Evolutionary conservation across 768 basidiomycete species (phyloP).

Genomic region (Leccinum boreale): DNA sequence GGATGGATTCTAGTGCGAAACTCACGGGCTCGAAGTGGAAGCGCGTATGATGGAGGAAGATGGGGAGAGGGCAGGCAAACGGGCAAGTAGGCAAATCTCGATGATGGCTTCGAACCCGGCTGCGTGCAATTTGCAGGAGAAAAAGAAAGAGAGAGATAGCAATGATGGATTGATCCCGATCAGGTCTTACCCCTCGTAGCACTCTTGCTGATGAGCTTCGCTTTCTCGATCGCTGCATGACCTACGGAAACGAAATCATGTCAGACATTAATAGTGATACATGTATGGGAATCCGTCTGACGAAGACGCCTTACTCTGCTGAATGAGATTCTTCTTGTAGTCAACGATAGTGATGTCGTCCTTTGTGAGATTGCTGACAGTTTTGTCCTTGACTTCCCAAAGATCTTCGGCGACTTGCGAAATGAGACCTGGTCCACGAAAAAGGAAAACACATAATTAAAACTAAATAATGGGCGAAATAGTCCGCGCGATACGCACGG

Average conservation of each 20-base stretch:
- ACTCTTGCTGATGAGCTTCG: constrained; percentile 87
- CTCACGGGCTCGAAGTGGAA: background rate
- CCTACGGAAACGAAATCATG: constrained; percentile 39
- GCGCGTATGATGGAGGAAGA: background rate
- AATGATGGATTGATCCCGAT: constrained; percentile 3
- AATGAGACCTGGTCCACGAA: constrained; percentile 66
- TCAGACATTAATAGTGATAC: background rate
- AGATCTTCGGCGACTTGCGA: constrained; percentile 98
- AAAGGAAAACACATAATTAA: constrained; percentile 8
- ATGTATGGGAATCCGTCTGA: background rate
- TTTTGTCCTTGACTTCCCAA: constrained; percentile 96
- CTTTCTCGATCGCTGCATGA: constrained; percentile 86
- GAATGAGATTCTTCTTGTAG: constrained; percentile 86
- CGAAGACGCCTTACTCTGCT: constrained; percentile 56
- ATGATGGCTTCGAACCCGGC: background rate
- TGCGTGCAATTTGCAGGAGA: background rate
- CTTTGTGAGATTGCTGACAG: constrained; percentile 89
- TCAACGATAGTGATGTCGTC: constrained; percentile 87
- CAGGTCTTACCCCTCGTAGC: constrained; percentile 68
- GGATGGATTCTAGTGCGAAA: constrained; percentile 10
- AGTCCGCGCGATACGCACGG: constrained; percentile 53
- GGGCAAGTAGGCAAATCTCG: background rate
- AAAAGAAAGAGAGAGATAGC: background rate
- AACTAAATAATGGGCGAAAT: background rate
- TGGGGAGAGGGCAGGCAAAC: background rate